Evolutionary conservation across 2,329 filamentous ascomycete genomes (phyloP).

Genomic region (Bipolaris sorokiniana): DNA sequence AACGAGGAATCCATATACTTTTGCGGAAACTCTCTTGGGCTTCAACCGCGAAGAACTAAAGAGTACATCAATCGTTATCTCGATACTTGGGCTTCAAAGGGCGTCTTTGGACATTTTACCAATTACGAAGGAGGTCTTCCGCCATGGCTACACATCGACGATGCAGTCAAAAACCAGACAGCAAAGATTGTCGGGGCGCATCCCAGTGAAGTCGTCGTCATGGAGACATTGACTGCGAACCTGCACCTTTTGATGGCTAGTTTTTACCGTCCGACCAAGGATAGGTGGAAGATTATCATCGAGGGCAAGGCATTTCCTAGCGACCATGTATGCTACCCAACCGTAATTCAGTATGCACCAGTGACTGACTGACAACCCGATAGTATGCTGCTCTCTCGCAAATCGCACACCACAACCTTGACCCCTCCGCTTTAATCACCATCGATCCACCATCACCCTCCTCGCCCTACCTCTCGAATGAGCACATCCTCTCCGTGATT

Average conservation of each 20-base stretch:
- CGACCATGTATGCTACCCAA: conserved; percentile 66
- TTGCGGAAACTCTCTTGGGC: conserved; percentile 86
- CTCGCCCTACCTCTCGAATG: conserved; percentile 69
- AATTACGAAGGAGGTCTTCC: conserved; percentile 70
- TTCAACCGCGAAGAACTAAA: conserved; percentile 74
- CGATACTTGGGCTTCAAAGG: conserved; percentile 82
- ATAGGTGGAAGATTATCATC: conserved; percentile 79
- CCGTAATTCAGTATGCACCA: neutral
- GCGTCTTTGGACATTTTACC: conserved; percentile 83
- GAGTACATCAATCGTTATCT: conserved; percentile 74
- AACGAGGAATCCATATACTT: conserved; percentile 71
- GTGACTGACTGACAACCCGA: conserved; percentile 7
- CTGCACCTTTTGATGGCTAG: conserved; percentile 82
- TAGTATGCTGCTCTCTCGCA: conserved; percentile 86
- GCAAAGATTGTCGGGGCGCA: conserved; percentile 76
- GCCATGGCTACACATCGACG: conserved; percentile 80
- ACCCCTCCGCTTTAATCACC: conserved; percentile 72
- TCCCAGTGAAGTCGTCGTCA: conserved; percentile 77
- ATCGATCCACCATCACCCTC: conserved; percentile 65
- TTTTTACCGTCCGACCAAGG: conserved; percentile 74
- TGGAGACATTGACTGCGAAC: conserved; percentile 86
- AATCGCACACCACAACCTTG: conserved; percentile 71
- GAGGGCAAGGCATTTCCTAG: conserved; percentile 91
- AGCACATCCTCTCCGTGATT: conserved; percentile 74
- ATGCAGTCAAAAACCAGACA: conserved; percentile 72